Base-by-base conservation (phyloP, 2,329 filamentous ascomycete genomes). In the Paecilomyces variotii region DNA sequence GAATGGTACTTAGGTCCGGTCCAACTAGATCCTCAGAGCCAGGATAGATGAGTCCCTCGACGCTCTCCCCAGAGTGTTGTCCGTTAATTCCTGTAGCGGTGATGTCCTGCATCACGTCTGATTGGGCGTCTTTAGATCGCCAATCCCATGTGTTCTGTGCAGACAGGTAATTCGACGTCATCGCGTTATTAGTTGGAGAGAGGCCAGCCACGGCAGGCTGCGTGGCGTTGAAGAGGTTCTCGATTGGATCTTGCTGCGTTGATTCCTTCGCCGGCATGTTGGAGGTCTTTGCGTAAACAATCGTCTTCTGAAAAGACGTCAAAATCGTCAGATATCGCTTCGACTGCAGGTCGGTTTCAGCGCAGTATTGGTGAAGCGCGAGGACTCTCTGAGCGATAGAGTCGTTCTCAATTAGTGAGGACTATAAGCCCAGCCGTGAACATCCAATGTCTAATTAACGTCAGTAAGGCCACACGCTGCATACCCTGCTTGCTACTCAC, bases 371-470 rank as follows among this genome's bases (percentile, higher is more conserved):
- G 67, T 84, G 74, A 51, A 84, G 78, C 1, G 69, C 64, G n/a
- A 83, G 75, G 6, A 79, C 76, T 34, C 77, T 76, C 49, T 65
- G 67, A 52, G 70, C 72, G 12, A 77, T 67, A 62, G 72, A 78
- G 59, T 79, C 76, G 56, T 76, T 76, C 59, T 79, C 77, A 80
- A 64, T 85, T 85, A 63, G 81, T 82, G 52, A 84, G 69, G 2
- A 84, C 73, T 32, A 85, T 75, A 1, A 86, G 73, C 0, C 78
- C 75, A 0, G 83, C 80, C 4, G 82, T 75, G 60, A 84, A 85
- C 45, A 85, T 74, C 57, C 82, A 83, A 64, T 84, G 80, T 63
- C 83, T 85, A 28, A 5, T 25, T 3, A 3, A 25, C 3, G 11
- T 34, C 39, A 58, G 52, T 19, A 32, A 60, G 30, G 62, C 54